Base-by-base conservation (phyloP, 1,139 yeast species). In the Yamadazyma membranifaciens region DNA sequence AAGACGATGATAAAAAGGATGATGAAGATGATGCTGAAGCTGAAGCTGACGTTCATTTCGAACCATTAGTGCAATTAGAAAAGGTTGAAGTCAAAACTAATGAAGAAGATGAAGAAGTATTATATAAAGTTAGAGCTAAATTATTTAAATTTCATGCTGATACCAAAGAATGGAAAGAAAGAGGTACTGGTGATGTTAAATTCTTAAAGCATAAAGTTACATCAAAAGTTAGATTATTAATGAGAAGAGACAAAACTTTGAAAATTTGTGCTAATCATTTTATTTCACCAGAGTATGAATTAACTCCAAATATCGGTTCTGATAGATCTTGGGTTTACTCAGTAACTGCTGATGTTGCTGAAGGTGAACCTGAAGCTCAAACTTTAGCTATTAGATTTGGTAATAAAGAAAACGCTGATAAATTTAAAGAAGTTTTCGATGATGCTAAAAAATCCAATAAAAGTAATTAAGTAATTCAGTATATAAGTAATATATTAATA, bases 171-270 rank as follows among this genome's bases (percentile, higher is more conserved):
- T 92, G 99, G 98, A 92, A 94, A 69, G 99, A 94, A 75, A 87
- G 98, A 75, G 98, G 98, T 54, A 89, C 97, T 34, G 99, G 98
- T 57, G 98, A 92, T 61, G 97, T 91, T 57, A 88, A 91, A 70
- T 88, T 92, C 67, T 80, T 92, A 63, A 80, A 92, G 73, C 96
- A 91, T 73, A 88, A 87, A 69, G 71, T 71, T 47, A 72, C 88
- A 44, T 77, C 79, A 44, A 91, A 87, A 72, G 87, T 86, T 49
- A 84, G 98, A 72, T 69, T 92, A 52, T 77, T 92, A 62, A 92
- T 92, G 98, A 87, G 98, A 80, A 88, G 98, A 73, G 98, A 92
- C 73, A 92, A 92, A 76, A 92, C 98, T 43, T 80, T 91, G 62
- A 92, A 92, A 78, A 85, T 94, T 59, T 92, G 98, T 69, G 98